Evolutionary conservation across 2,329 filamentous ascomycete species (phyloP).

Genomic region (Rhynchosporium agropyri): DNA sequence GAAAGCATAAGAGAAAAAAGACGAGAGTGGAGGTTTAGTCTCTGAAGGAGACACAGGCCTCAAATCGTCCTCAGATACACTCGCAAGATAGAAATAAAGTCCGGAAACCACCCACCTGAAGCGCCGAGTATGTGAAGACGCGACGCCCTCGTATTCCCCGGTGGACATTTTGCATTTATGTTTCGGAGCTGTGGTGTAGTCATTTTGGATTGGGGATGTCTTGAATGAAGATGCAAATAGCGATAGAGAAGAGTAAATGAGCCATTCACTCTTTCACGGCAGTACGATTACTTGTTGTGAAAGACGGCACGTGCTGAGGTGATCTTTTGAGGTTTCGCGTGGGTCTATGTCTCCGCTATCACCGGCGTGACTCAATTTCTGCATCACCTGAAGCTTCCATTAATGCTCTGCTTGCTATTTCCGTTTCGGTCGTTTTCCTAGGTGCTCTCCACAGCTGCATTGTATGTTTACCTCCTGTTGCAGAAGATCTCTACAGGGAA

Average conservation of each 20-base stretch:
- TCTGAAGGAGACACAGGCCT: no score
- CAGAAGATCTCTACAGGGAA: no score
- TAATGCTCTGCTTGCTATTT: not conserved
- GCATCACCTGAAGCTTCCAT: not conserved
- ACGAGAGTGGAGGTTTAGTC: no score
- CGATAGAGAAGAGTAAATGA: no score
- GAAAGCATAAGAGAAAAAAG: no score
- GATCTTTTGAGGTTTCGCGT: not conserved
- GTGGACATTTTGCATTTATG: slow-evolving; percentile 11
- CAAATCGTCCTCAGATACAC: no score
- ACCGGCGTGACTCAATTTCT: not conserved
- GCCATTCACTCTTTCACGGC: no score
- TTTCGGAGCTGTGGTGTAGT: slow-evolving; percentile 5
- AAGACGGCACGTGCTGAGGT: not conserved
- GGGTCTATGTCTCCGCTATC: not conserved
- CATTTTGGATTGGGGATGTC: not conserved
- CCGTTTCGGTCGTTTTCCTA: not conserved
- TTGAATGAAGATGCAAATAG: no score
- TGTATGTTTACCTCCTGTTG: no score
- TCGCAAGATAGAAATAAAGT: no score
- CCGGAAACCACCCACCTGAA: slow-evolving; percentile 9
- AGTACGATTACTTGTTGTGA: not conserved
- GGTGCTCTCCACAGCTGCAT: not conserved
- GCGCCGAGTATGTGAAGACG: slow-evolving; percentile 24
- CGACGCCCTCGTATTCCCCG: slow-evolving; percentile 20